Evolutionary conservation across 257 asterid genomes (phyloP).

Genomic region (Verbena officinalis): DNA sequence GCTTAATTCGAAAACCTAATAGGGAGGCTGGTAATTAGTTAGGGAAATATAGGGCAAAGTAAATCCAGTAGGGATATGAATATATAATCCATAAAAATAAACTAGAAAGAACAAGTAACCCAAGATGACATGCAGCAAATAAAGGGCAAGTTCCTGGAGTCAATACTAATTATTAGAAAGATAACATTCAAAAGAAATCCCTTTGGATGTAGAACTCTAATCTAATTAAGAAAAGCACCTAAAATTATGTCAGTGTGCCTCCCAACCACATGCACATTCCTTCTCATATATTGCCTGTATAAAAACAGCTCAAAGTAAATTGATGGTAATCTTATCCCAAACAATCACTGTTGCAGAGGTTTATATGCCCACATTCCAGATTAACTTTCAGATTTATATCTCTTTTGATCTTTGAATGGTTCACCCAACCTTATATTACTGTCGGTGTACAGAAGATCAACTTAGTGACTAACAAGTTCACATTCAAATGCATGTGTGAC

Average conservation of each 20-base stretch:
- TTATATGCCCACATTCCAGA: background rate
- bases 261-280: background rate
- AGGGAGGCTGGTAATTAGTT: slow-evolving; percentile 20
- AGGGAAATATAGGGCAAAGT: slow-evolving; percentile 8
- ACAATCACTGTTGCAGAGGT: slow-evolving; percentile 3
- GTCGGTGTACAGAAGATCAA: background rate
- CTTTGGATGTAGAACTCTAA: slow-evolving; percentile 4
- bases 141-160: slow-evolving; percentile 2
- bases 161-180: slow-evolving; percentile 8
- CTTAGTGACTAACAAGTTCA: background rate
- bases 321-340: background rate
- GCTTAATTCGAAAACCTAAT: slow-evolving; percentile 83
- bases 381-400: slow-evolving; percentile 10
- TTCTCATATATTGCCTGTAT: background rate
- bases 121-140: slow-evolving; percentile 11
- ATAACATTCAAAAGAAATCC: background rate
- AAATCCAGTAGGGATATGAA: background rate
- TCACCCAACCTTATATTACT: slow-evolving; percentile 11
- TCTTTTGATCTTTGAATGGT: background rate
- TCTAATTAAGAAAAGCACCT: background rate
- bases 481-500: background rate
- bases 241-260: background rate
- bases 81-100: slow-evolving; percentile 1
- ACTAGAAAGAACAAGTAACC: slow-evolving; percentile 8
- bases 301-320: slow-evolving; percentile 9